Conservation (phyloP, 352 stramenopile species). For the Globisporangium emineosum region DNA sequence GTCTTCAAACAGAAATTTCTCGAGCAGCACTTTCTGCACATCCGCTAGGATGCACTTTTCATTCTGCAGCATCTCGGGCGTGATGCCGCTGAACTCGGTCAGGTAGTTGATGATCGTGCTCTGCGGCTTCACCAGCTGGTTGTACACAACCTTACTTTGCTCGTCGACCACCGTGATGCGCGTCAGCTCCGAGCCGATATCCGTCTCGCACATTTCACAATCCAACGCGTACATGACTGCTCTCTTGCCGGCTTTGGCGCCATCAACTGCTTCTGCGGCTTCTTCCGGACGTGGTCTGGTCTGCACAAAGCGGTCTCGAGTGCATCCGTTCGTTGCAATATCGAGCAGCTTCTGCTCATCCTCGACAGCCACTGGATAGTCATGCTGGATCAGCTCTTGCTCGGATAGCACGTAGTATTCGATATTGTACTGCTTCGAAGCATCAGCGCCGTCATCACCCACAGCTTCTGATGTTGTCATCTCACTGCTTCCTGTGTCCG, state of each 20-base stretch:
- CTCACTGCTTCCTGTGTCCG: neutral
- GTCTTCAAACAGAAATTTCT: conserved; percentile 59
- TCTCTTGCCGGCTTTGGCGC: neutral
- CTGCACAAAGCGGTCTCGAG: conserved; percentile 53
- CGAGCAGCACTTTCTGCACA: conserved; percentile 60
- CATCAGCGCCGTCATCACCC: conserved; percentile 1
- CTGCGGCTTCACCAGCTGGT: conserved; percentile 80
- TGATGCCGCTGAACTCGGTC: conserved; percentile 89
- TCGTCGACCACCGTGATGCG: conserved; percentile 77
- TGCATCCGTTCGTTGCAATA: conserved; percentile 41
- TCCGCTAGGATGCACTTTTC: conserved; percentile 65
- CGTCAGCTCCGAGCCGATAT: conserved; percentile 80
- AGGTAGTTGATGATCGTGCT: conserved; percentile 89
- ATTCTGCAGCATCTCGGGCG: conserved; percentile 53
- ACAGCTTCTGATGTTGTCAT: conserved; percentile 16
- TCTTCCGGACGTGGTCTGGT: conserved; percentile 33
- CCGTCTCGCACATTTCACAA: conserved; percentile 90
- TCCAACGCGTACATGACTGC: conserved; percentile 70
- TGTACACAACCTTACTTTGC: conserved; percentile 60
- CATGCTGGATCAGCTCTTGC: conserved; percentile 70
- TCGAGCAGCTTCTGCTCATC: conserved; percentile 60
- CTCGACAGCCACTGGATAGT: conserved; percentile 57
- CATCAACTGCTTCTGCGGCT: conserved; percentile 1
- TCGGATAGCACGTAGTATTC: conserved; percentile 59
- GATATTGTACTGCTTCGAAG: conserved; percentile 20